These are phyloP conservation scores for Dendrothele bispora DNA, from an alignment of 768 basidiomycete genomes.

Conservation along the genomic window DNA sequence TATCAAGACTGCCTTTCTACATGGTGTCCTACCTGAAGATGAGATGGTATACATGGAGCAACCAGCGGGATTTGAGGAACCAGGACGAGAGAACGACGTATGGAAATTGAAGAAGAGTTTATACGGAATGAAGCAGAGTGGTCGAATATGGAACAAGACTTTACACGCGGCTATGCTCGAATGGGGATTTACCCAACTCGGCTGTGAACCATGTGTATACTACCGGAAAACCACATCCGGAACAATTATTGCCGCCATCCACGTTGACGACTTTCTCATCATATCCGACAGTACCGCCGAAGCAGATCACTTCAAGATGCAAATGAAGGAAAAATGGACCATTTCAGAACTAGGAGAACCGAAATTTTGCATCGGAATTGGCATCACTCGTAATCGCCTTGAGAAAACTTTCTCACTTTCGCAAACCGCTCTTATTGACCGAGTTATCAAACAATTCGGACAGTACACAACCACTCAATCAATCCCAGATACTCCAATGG, in stretches of 20 bases:
- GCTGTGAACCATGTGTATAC: constrained; percentile 34
- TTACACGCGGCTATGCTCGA: constrained; percentile 24
- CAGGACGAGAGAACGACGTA: constrained; percentile 3
- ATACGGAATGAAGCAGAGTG: constrained; percentile 22
- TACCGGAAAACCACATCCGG: constrained; percentile 10
- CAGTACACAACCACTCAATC: constrained; percentile 19
- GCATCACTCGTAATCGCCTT: constrained; percentile 25
- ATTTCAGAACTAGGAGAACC: constrained; percentile 34
- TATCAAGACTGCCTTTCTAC: no score
- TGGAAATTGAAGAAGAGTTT: constrained; percentile 8
- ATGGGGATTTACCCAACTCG: constrained; percentile 28
- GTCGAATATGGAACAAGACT: constrained; percentile 32
- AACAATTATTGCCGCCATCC: constrained; percentile 27
- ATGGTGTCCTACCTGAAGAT: no score
- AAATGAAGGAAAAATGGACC: constrained; percentile 21
- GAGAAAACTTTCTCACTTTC: constrained; percentile 16
- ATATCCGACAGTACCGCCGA: constrained; percentile 12
- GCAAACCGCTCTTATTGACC: constrained; percentile 27
- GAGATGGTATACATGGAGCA: constrained; percentile 5
- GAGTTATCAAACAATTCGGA: constrained; percentile 26
- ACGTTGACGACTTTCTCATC: constrained; percentile 34
- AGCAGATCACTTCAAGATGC: constrained; percentile 24
- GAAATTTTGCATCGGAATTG: constrained; percentile 34
- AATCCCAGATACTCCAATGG: constrained; percentile 26
- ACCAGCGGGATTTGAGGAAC: neutral